phyloP scores from a whole-genome alignment of 441 rosid genomes.

The Pelargonium citronellum region DNA sequence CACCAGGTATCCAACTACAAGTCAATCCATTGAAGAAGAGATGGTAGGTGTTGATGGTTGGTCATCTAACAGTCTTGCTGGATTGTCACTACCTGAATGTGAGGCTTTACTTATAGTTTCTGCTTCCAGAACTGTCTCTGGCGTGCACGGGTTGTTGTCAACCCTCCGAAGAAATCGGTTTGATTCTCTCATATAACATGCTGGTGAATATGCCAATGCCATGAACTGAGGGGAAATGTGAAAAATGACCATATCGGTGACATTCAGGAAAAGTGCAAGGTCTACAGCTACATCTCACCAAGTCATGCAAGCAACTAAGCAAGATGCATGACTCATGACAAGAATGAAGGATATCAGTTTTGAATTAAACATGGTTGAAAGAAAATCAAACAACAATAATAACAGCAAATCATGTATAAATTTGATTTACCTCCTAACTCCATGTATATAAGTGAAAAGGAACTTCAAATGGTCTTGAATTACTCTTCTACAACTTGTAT shows the following conservation, averaged over 20 bases:
- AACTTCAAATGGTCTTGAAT: too few species aligned
- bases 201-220: background rate
- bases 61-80: constrained; percentile 6
- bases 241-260: background rate
- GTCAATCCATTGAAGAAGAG: constrained; percentile 1
- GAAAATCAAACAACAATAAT: too few species aligned
- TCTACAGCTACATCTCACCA: constrained; percentile 8
- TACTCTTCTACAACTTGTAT: too few species aligned
- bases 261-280: background rate
- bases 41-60: constrained; percentile 10
- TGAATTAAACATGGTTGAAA: too few species aligned
- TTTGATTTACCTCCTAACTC: too few species aligned
- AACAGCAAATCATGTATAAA: too few species aligned
- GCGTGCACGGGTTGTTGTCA: background rate
- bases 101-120: background rate
- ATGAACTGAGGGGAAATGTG: background rate
- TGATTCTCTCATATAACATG: background rate
- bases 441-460: too few species aligned
- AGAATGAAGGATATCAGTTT: too few species aligned
- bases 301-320: background rate
- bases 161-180: background rate
- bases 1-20: constrained; percentile 1
- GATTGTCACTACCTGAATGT: background rate
- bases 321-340: background rate
- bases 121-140: background rate